Evolutionary conservation across 2,329 filamentous ascomycete genomes (phyloP).

Genomic region (Hypoxylon sp.): DNA sequence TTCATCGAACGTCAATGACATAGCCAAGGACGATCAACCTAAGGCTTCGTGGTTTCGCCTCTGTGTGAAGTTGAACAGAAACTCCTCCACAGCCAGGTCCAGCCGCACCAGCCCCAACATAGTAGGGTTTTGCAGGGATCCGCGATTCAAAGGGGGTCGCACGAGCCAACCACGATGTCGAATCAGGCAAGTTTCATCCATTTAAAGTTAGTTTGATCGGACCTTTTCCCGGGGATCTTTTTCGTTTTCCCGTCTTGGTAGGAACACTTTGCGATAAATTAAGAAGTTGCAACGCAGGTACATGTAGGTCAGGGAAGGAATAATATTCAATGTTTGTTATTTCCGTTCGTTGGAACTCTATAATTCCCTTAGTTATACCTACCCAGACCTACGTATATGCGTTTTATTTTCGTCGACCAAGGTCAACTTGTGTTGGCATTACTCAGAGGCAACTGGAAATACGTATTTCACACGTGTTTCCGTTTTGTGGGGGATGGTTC

Average conservation of each 20-base stretch:
- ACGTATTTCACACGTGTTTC: conserved; percentile 18
- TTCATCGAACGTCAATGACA: conserved; percentile 17
- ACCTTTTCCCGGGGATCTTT: not conserved
- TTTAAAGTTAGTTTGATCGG: conserved; percentile 10
- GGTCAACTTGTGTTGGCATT: not conserved
- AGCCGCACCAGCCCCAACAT: conserved; percentile 21
- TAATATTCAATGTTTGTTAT: too few relatives aligned
- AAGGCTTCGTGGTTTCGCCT: conserved; percentile 24
- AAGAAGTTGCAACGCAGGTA: not conserved
- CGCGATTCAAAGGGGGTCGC: conserved; percentile 20
- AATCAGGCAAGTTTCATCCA: conserved; percentile 12
- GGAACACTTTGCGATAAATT: not conserved
- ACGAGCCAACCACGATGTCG: conserved; percentile 27
- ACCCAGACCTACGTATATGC: too few relatives aligned
- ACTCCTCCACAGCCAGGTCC: conserved; percentile 6
- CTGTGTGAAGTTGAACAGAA: conserved; percentile 30
- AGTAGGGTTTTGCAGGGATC: conserved; percentile 21
- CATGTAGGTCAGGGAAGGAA: not conserved
- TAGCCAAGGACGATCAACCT: conserved; percentile 14
- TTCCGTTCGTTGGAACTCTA: too few relatives aligned
- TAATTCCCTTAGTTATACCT: too few relatives aligned
- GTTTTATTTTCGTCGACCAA: not conserved
- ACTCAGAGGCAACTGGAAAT: conserved; percentile 2
- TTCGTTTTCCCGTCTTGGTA: not conserved
- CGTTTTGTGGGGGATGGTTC: conserved; percentile 15